A percentile compares a stretch with the other conserved stretches of the same genome.
These are phyloP conservation scores for Gynostemma pentaphyllum DNA, from an alignment of 306 rosid genomes.

Conservation along the genomic window DNA sequence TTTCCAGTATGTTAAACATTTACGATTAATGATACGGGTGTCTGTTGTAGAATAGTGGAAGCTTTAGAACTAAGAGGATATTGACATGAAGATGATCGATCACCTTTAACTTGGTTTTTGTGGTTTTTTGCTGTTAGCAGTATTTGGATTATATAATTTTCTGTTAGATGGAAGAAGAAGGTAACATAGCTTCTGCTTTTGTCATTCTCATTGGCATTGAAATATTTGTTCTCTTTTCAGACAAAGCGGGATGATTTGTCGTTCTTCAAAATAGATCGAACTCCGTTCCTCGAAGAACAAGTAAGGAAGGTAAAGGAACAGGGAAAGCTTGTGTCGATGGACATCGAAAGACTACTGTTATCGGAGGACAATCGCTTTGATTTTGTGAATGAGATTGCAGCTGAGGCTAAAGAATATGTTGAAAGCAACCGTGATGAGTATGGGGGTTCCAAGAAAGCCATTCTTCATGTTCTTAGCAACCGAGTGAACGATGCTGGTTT, in stretches of 20 bases:
- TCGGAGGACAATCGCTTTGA: constrained; percentile 77
- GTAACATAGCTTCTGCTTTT: no score
- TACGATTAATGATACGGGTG: neutral
- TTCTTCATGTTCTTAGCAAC: constrained; percentile 78
- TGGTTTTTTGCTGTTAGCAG: neutral
- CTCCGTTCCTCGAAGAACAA: constrained; percentile 91
- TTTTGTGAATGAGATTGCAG: constrained; percentile 82
- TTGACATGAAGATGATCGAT: neutral
- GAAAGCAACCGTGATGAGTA: constrained; percentile 70
- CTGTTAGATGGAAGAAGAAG: neutral
- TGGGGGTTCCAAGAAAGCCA: constrained; percentile 81
- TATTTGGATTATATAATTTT: neutral
- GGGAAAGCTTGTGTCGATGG: constrained; percentile 61
- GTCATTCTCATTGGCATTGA: neutral
- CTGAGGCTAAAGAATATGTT: constrained; percentile 68
- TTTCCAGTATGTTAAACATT: neutral
- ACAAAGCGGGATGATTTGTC: constrained; percentile 50
- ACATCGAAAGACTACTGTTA: constrained; percentile 54
- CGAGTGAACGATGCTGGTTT: constrained; percentile 70
- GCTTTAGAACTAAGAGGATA: neutral
- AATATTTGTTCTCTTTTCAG: constrained; percentile 24
- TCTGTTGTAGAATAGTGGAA: no score
- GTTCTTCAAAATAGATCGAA: constrained; percentile 41
- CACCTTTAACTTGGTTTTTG: neutral
- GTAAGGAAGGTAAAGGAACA: constrained; percentile 58